Evolutionary conservation across 176 grass and related monocot genomes (phyloP).

Genomic region (Thalia dealbata): DNA sequence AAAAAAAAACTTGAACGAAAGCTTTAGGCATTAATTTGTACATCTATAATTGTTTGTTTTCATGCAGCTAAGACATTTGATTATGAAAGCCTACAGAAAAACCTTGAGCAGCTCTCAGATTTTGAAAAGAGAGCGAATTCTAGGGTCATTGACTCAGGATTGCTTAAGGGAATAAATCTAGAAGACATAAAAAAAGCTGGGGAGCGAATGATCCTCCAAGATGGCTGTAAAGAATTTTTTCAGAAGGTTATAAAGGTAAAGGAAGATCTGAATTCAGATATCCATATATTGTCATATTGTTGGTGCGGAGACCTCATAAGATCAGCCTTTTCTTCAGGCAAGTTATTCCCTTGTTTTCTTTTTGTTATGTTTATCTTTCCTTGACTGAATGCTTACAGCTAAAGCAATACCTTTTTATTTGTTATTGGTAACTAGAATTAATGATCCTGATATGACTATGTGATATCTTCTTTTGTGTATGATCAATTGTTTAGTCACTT

Average conservation of each 20-base stretch:
- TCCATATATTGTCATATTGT: conserved; percentile 93
- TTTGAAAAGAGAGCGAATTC: conserved; percentile 88
- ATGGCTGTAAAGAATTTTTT: conserved; percentile 77
- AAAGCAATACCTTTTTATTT: background rate
- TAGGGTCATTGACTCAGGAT: conserved; percentile 72
- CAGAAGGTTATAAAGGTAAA: conserved; percentile 60
- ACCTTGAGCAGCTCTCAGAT: conserved; percentile 59
- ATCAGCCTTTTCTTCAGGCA: conserved; percentile 89
- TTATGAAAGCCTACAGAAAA: conserved; percentile 55
- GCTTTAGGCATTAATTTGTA: background rate
- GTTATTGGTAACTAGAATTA: background rate
- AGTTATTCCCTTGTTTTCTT: conserved; percentile 15
- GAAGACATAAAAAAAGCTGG: conserved; percentile 92
- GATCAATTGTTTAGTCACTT: too few relatives aligned
- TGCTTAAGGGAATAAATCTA: conserved; percentile 75
- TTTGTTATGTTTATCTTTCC: background rate
- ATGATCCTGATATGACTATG: background rate
- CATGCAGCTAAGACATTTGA: conserved; percentile 51
- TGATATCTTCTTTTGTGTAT: background rate
- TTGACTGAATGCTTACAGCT: conserved; percentile 4
- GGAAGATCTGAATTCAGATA: conserved; percentile 47
- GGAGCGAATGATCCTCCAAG: conserved; percentile 72
- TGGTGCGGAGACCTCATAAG: conserved; percentile 95
- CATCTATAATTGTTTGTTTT: conserved; percentile 1
- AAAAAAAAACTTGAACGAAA: background rate